These are phyloP conservation scores for Ceratobasidium sp. DNA, from an alignment of 1,284 basidiomycete species.

Conservation along the genomic window DNA sequence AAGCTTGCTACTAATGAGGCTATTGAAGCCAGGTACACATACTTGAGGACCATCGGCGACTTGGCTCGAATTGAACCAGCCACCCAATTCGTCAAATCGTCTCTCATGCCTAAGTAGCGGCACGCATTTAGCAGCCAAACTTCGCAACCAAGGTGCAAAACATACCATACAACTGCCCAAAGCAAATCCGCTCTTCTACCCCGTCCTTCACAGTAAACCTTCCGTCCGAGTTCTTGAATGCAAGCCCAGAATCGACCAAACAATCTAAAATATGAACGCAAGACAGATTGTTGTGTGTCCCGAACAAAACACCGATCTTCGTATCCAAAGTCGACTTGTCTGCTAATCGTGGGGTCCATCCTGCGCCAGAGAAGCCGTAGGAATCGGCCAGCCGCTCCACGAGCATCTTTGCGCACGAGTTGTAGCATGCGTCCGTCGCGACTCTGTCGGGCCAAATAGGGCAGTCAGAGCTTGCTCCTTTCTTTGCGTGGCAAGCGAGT, in stretches of 20 bases:
- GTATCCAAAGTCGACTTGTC: neutral
- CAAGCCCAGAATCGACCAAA: constrained; percentile 27
- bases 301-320: constrained; percentile 24
- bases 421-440: constrained; percentile 86
- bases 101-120: constrained; percentile 76
- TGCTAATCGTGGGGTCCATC: neutral
- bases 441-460: constrained; percentile 77
- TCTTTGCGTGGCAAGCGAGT: constrained; percentile 31
- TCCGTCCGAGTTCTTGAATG: constrained; percentile 1
- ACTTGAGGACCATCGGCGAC: constrained; percentile 83
- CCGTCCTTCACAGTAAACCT: constrained; percentile 9
- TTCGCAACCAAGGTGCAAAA: constrained; percentile 41
- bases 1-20: neutral
- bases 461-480: constrained; percentile 54
- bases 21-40: constrained; percentile 50
- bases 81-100: constrained; percentile 80
- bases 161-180: constrained; percentile 88
- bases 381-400: constrained; percentile 68
- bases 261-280: constrained; percentile 33
- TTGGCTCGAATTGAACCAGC: constrained; percentile 67
- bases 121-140: constrained; percentile 7
- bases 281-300: constrained; percentile 32
- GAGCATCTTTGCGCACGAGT: constrained; percentile 74
- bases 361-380: constrained; percentile 46
- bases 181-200: constrained; percentile 49